Conservation (phyloP, 2,329 filamentous ascomycete species). For the Penicillium fuscoglaucum region DNA sequence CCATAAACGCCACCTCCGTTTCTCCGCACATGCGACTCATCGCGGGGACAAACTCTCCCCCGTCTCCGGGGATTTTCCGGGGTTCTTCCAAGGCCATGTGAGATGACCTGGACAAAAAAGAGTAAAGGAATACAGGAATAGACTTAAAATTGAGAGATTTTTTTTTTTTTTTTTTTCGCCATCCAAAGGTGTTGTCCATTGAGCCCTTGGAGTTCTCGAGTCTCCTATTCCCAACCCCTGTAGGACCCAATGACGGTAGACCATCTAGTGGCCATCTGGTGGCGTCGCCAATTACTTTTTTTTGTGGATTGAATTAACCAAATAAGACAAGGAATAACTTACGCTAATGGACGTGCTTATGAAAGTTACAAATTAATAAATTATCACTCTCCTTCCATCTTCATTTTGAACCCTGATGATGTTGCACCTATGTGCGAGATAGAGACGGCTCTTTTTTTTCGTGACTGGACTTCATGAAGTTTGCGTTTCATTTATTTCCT, state of each 20-base stretch:
- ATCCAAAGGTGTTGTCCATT: neutral
- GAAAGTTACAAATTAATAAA: neutral
- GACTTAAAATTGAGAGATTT: too few species aligned
- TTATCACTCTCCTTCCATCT: neutral
- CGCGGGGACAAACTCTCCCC: too few species aligned
- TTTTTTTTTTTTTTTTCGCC: too few species aligned
- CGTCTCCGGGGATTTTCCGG: too few species aligned
- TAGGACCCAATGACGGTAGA: neutral
- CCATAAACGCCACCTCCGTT: constrained; percentile 9
- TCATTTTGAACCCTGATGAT: neutral
- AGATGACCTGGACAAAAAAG: too few species aligned
- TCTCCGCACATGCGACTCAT: neutral
- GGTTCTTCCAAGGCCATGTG: too few species aligned
- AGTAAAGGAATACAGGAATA: too few species aligned
- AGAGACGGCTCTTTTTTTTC: constrained; percentile 5
- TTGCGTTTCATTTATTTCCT: neutral
- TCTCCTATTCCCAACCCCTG: neutral
- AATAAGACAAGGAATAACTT: neutral
- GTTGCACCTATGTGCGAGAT: neutral
- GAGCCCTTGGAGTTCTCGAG: too few species aligned
- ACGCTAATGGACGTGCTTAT: neutral
- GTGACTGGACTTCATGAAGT: neutral
- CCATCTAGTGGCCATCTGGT: neutral
- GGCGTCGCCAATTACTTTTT: constrained; percentile 1
- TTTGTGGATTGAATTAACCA: neutral